Evolutionary conservation across 495 filamentous ascomycete genomes (phyloP).

Genomic region (Amorphotheca resinae): DNA sequence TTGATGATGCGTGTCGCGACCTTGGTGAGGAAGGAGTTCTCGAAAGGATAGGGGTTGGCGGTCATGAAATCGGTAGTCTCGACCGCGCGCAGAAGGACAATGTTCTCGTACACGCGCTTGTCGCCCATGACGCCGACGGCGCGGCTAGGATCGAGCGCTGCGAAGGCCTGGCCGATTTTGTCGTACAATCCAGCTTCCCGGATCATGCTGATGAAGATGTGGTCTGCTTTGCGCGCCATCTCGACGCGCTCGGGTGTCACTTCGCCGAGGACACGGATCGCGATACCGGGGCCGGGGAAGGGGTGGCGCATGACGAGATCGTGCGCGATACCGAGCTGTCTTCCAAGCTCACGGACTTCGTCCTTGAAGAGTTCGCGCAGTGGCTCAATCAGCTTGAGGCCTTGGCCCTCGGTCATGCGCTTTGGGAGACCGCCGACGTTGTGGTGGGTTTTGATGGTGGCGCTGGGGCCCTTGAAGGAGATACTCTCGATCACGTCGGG

Average conservation of each 20-base stretch:
- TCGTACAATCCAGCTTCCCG: conserved; percentile 70
- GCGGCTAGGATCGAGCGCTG: conserved; percentile 54
- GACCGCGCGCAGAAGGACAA: conserved; percentile 59
- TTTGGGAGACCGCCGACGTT: conserved; percentile 64
- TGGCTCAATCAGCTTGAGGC: conserved; percentile 59
- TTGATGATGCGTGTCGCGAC: conserved; percentile 66
- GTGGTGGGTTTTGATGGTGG: conserved; percentile 72
- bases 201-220: conserved; percentile 83
- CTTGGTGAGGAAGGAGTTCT: conserved; percentile 46
- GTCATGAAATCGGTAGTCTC: conserved; percentile 73
- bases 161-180: conserved; percentile 73
- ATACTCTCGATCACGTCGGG: conserved; percentile 71
- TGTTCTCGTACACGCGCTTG: conserved; percentile 44
- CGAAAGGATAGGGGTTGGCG: conserved; percentile 23
- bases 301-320: conserved; percentile 78
- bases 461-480: conserved; percentile 69
- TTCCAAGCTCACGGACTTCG: conserved; percentile 66
- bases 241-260: conserved; percentile 69
- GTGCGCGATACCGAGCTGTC: conserved; percentile 59
- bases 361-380: conserved; percentile 69
- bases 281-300: conserved; percentile 75
- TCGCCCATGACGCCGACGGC: conserved; percentile 77
- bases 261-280: conserved; percentile 78
- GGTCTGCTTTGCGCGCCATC: conserved; percentile 72
- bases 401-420: conserved; percentile 40